Base-by-base conservation (phyloP, 805 yeast genomes). In the Myxozyma lipomycoides region DNA sequence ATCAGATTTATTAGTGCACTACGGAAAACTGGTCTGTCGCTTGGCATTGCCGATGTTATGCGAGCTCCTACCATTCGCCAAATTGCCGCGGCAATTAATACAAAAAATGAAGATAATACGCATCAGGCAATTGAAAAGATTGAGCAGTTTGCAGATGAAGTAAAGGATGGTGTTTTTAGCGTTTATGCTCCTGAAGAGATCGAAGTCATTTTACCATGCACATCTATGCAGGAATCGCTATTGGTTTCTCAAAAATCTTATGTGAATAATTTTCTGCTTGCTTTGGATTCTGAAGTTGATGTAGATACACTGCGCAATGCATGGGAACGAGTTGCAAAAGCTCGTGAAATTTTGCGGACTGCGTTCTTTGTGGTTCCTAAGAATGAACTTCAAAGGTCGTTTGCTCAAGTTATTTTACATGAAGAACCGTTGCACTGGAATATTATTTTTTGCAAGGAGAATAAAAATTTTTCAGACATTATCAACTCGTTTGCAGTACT, bases 151-250 rank as follows among this genome's bases (percentile, higher is more conserved):
- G 23, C 39, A 3, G 6, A 21, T 4, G 52, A 52, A 21, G 36
- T 49, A 12, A n/a, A 35, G 10, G n/a, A 10, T 10, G 30, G 17
- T 18, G 32, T 49, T 10, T 4, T 1, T 2, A 25, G 18, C 9
- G 44, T 36, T 9, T 49, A 49, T 3, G 17, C 45, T 23, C 32
- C 15, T n/a, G 25, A 25, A 6, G 10, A 19, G 3, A 23, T 48
- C 17, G 50, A 45, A 26, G 15, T 19, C 2, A 36, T 52, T 32
- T 28, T 44, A 6, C 61, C 60, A 5, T 48, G 55, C 26, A 45
- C 63, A 18, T 44, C 59, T 4, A 40, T 60, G 47, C 63, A 60
- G 44, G 63, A 58, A 6, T 48, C 38, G 12, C 36, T 49, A 10
- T 35, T 42, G 2, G 40, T 32, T 3, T 45, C 49, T 18, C 34